Evolutionary conservation across 305 asterid genomes (phyloP).

Genomic region (Plantago coronopus): DNA sequence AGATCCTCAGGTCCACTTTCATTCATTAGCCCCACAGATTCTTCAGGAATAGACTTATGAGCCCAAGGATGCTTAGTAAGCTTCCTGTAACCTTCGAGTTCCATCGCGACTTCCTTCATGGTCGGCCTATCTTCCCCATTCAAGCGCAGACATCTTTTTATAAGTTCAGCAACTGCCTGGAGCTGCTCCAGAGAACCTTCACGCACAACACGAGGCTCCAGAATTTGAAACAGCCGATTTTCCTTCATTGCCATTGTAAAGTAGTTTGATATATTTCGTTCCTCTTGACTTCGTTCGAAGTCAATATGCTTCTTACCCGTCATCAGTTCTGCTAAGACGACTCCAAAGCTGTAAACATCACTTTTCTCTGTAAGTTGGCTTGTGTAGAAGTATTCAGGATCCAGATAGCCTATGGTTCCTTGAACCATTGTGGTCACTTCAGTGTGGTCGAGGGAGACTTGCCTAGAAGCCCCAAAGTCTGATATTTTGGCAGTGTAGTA

Average conservation of each 20-base stretch:
- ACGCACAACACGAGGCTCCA: slow-evolving; percentile 54
- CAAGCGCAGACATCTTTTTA: slow-evolving; percentile 43
- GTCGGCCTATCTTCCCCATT: slow-evolving; percentile 56
- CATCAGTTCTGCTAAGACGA: slow-evolving; percentile 59
- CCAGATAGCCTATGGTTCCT: slow-evolving; percentile 72
- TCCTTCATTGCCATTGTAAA: slow-evolving; percentile 38
- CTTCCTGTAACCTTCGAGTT: slow-evolving; percentile 58
- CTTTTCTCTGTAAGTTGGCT: slow-evolving; percentile 66
- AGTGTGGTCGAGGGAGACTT: slow-evolving; percentile 50
- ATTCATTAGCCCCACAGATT: slow-evolving; percentile 35
- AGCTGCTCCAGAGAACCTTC: slow-evolving; percentile 62
- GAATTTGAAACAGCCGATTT: slow-evolving; percentile 41
- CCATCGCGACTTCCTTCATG: slow-evolving; percentile 66
- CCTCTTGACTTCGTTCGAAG: slow-evolving; percentile 44
- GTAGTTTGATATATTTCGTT: slow-evolving; percentile 42
- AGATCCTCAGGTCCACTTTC: slow-evolving; percentile 34
- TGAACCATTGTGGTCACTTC: slow-evolving; percentile 70
- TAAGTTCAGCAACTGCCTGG: slow-evolving; percentile 41
- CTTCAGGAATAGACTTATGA: slow-evolving; percentile 28
- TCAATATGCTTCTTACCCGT: slow-evolving; percentile 55
- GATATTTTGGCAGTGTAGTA: slow-evolving; percentile 56
- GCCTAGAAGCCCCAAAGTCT: slow-evolving; percentile 72
- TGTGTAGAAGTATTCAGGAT: slow-evolving; percentile 63
- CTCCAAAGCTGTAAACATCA: slow-evolving; percentile 74
- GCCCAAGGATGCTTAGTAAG: slow-evolving; percentile 56